Conservation (phyloP, 148 eudicot genomes). For the Persicaria tinctoria region DNA sequence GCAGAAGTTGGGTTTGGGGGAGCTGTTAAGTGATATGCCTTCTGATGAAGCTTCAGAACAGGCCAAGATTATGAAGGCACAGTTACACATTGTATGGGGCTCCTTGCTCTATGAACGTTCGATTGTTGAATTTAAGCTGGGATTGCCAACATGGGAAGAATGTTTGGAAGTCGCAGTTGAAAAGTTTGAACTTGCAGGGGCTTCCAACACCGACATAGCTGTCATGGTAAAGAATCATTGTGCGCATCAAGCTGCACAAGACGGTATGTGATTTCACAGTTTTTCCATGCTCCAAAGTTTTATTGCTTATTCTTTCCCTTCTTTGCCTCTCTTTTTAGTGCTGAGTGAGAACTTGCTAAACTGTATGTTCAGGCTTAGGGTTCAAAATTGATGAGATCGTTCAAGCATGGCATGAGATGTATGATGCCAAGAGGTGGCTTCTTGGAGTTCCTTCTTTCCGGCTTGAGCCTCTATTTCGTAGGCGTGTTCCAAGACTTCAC, state of each 20-base stretch:
- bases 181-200: conserved; percentile 88
- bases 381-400: conserved; percentile 91
- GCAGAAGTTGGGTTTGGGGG: conserved; percentile 61
- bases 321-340: neutral
- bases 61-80: conserved; percentile 66
- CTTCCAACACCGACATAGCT: conserved; percentile 69
- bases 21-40: conserved; percentile 46
- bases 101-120: conserved; percentile 91
- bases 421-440: conserved; percentile 89
- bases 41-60: conserved; percentile 69
- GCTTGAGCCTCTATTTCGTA: conserved; percentile 66
- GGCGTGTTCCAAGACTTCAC: conserved; percentile 69
- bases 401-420: conserved; percentile 97
- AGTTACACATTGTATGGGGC: conserved; percentile 87
- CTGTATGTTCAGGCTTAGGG: conserved; percentile 31
- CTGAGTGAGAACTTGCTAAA: neutral
- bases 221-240: conserved; percentile 95
- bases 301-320: neutral
- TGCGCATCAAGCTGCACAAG: conserved; percentile 66
- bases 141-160: conserved; percentile 85
- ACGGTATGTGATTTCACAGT: conserved; percentile 33
- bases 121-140: conserved; percentile 75
- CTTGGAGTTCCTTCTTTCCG: conserved; percentile 69
- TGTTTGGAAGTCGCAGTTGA: conserved; percentile 90
- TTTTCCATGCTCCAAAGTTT: neutral